These are phyloP conservation scores for Cucurbita argyrosperma DNA, from an alignment of 306 rosid genomes.

Conservation along the genomic window DNA sequence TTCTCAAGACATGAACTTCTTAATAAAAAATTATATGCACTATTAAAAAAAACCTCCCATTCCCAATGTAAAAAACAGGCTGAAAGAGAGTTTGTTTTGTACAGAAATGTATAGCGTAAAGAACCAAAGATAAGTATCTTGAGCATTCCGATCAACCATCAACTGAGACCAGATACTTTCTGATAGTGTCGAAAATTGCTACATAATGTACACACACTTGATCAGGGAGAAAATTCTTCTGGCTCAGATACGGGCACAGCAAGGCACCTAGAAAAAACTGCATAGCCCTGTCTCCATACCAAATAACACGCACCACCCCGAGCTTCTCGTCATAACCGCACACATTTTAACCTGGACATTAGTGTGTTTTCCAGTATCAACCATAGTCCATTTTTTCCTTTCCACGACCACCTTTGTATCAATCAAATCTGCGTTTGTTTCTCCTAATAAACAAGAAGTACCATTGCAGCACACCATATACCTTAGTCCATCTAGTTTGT, in stretches of 20 bases:
- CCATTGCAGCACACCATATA: slow-evolving; percentile 70
- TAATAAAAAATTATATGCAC: not conserved
- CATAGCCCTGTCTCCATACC: not conserved
- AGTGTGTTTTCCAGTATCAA: not conserved
- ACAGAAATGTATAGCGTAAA: not conserved
- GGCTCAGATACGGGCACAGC: not conserved
- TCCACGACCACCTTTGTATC: slow-evolving; percentile 13
- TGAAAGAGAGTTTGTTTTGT: not conserved
- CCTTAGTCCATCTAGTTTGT: slow-evolving; percentile 70
- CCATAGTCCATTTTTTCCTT: not conserved
- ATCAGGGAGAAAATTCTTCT: not conserved
- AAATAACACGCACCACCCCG: not conserved
- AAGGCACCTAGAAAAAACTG: not conserved
- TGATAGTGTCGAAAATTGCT: not conserved
- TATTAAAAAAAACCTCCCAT: slow-evolving; percentile 16
- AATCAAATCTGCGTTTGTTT: slow-evolving; percentile 13
- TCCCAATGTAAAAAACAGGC: not conserved
- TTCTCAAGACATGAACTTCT: not conserved
- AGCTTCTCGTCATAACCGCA: not conserved
- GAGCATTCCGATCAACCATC: not conserved
- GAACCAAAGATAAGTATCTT: not conserved
- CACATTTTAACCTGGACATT: not conserved
- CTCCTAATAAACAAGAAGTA: slow-evolving; percentile 27
- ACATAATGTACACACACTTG: not conserved
- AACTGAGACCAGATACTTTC: not conserved